Evolutionary conservation across 352 stramenopile species (phyloP).

Genomic region (Phytophthora constricta): DNA sequence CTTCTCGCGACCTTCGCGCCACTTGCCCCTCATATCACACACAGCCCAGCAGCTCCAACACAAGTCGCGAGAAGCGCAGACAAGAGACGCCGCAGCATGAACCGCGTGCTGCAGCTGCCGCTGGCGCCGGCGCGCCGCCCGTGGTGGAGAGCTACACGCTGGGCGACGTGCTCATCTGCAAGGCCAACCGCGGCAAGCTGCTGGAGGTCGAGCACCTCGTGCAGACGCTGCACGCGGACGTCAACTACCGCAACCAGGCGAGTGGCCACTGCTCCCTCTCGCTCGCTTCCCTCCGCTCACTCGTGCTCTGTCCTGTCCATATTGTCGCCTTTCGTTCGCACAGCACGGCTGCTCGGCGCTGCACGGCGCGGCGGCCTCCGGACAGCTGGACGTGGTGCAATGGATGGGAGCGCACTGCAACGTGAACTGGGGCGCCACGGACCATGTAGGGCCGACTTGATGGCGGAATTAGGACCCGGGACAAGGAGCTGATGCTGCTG

Average conservation of each 20-base stretch:
- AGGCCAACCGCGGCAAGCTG: conserved; percentile 85
- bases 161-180: conserved; percentile 88
- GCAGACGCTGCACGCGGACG: conserved; percentile 74
- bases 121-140: conserved; percentile 51
- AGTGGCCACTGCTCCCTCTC: too few species aligned
- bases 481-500: not conserved
- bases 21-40: conserved; percentile 23
- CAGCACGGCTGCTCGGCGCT: conserved; percentile 86
- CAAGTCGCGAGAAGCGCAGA: conserved; percentile 26
- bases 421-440: conserved; percentile 66
- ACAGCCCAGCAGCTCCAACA: conserved; percentile 14
- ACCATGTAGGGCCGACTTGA: conserved; percentile 54
- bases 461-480: too few species aligned
- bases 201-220: conserved; percentile 81
- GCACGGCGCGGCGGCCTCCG: conserved; percentile 75
- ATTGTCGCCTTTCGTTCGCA: not conserved
- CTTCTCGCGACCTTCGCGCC: conserved; percentile 31
- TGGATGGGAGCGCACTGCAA: conserved; percentile 70
- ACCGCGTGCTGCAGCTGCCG: conserved; percentile 69
- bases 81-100: conserved; percentile 46
- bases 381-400: conserved; percentile 83
- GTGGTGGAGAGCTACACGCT: conserved; percentile 82
- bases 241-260: conserved; percentile 90
- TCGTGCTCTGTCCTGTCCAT: not conserved
- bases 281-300: too few species aligned